A percentile compares a stretch with the other conserved stretches of the same genome.
phyloP scores from a whole-genome alignment of 208 protist species.

The Leishmania amazonensis region DNA sequence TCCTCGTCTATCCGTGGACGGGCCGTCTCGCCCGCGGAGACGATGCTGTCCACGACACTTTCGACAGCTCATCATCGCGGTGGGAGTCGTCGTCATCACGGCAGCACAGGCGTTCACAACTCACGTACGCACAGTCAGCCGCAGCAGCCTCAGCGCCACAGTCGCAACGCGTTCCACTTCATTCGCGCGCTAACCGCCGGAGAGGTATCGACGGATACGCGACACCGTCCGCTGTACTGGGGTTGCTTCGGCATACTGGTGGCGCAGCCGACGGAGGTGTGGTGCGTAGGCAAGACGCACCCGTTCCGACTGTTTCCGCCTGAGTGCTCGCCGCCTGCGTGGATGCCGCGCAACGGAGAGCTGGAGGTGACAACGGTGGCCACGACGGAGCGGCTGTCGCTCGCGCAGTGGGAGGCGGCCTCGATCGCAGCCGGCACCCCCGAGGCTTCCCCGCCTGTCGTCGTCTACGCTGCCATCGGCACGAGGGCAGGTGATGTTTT shows the following conservation, averaged over 20 bases:
- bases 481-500: slow-evolving; percentile 20
- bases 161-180: slow-evolving; percentile 25
- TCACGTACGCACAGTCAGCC: slow-evolving; percentile 1
- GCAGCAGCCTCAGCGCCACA: not conserved
- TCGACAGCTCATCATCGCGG: not conserved
- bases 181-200: slow-evolving; percentile 26
- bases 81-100: not conserved
- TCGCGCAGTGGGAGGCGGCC: slow-evolving; percentile 16
- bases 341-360: not conserved
- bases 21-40: not conserved
- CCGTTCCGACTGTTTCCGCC: slow-evolving; percentile 30
- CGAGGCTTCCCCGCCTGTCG: not conserved
- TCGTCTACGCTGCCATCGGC: slow-evolving; percentile 24
- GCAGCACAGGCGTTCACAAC: not conserved
- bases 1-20: not conserved
- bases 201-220: slow-evolving; percentile 15
- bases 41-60: not conserved
- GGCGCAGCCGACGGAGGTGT: slow-evolving; percentile 28
- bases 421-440: not conserved
- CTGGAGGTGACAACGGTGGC: slow-evolving; percentile 15
- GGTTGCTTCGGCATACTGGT: slow-evolving; percentile 34
- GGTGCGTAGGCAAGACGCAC: slow-evolving; percentile 30
- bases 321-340: not conserved
- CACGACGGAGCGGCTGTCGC: slow-evolving; percentile 21
- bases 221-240: slow-evolving; percentile 23